Conservation (phyloP, 805 yeast genomes). For the Sungouiella blattae region DNA sequence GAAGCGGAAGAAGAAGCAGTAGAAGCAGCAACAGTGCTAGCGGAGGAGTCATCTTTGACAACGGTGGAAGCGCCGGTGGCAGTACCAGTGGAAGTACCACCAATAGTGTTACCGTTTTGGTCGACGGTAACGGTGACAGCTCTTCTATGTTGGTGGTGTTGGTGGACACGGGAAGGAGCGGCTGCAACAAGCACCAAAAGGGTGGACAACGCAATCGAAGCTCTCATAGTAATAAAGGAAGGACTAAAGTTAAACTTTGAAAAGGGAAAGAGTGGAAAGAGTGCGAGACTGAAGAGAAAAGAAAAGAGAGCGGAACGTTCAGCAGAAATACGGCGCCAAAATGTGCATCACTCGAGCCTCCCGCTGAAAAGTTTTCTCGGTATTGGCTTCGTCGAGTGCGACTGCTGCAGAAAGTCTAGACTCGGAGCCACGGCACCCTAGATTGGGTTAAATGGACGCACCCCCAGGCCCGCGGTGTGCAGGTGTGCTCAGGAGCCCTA, state of each 20-base stretch:
- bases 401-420: too few species aligned
- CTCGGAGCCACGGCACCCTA: too few species aligned
- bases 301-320: neutral
- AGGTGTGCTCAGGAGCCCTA: too few species aligned
- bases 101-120: neutral
- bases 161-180: slow-evolving; percentile 20
- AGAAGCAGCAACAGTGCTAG: too few species aligned
- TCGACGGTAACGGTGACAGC: slow-evolving; percentile 38
- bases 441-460: too few species aligned
- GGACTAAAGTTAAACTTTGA: slow-evolving; percentile 23
- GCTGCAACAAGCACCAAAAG: slow-evolving; percentile 14
- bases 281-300: neutral
- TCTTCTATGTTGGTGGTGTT: slow-evolving; percentile 39
- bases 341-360: too few species aligned
- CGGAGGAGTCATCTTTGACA: neutral
- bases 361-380: too few species aligned
- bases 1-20: slow-evolving; percentile 2
- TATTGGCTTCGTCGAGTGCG: too few species aligned
- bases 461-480: too few species aligned
- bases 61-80: neutral
- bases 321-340: too few species aligned
- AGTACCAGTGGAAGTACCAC: neutral
- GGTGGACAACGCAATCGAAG: slow-evolving; percentile 12
- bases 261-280: neutral
- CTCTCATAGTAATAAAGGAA: slow-evolving; percentile 18